These are phyloP conservation scores for Polyplosphaeria fusca DNA, from an alignment of 495 filamentous ascomycete genomes.

Conservation along the genomic window DNA sequence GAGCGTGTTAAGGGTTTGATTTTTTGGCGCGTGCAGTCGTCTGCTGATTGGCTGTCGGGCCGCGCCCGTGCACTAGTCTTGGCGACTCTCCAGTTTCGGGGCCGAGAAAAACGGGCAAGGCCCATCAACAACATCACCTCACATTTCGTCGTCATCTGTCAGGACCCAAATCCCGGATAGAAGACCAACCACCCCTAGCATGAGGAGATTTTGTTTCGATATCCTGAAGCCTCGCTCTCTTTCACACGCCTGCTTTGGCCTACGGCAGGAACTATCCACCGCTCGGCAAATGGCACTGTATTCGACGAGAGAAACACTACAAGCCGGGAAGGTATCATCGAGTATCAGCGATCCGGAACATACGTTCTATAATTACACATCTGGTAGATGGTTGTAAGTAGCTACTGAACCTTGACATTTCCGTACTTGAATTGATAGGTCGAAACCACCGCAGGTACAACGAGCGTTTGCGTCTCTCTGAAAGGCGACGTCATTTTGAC, in stretches of 20 bases:
- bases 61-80: neutral
- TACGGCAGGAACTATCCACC: neutral
- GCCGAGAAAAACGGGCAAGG: neutral
- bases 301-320: neutral
- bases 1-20: neutral
- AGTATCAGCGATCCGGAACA: neutral
- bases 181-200: neutral
- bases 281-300: neutral
- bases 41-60: neutral
- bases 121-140: neutral
- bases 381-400: conserved; percentile 5
- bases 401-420: neutral
- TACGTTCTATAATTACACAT: conserved; percentile 3
- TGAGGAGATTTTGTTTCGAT: neutral
- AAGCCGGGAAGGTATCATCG: neutral
- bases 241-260: neutral
- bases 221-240: neutral
- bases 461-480: neutral
- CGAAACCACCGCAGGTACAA: conserved; percentile 12
- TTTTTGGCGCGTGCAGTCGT: neutral
- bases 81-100: neutral
- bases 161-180: neutral
- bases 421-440: neutral
- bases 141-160: neutral
- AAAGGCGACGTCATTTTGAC: neutral